Conservation (phyloP, 2,329 filamentous ascomycete species). For the Ophiocordyceps sinensis region DNA sequence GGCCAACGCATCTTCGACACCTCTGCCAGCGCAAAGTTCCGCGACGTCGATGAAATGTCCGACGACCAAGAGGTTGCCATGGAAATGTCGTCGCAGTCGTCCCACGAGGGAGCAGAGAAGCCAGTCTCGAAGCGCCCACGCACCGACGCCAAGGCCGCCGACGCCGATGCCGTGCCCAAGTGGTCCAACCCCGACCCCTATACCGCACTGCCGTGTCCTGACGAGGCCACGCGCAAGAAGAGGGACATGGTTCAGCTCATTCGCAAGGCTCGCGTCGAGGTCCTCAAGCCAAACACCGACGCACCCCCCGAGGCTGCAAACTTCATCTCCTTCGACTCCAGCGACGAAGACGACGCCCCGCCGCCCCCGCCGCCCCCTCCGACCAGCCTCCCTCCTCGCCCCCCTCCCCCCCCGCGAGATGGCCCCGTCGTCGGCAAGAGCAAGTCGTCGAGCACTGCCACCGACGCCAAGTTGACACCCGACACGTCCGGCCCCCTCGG, state of each 20-base stretch:
- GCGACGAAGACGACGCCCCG: slow-evolving; percentile 29
- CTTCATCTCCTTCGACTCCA: slow-evolving; percentile 75
- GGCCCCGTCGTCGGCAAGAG: neutral
- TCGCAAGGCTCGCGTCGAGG: slow-evolving; percentile 66
- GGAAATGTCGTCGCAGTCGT: slow-evolving; percentile 36
- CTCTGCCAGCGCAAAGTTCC: slow-evolving; percentile 34
- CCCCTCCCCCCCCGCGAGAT: slow-evolving; percentile 7
- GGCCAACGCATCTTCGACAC: slow-evolving; percentile 32
- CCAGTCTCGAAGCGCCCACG: slow-evolving; percentile 23
- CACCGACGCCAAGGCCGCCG: slow-evolving; percentile 13
- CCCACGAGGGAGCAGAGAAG: slow-evolving; percentile 18
- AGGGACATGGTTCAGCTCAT: slow-evolving; percentile 84
- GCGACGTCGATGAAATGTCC: slow-evolving; percentile 40
- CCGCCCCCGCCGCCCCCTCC: neutral
- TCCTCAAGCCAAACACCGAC: slow-evolving; percentile 29
- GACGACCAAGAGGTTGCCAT: slow-evolving; percentile 51
- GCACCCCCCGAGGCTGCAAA: slow-evolving; percentile 53
- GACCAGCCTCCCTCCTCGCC: slow-evolving; percentile 4
- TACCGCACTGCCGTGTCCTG: slow-evolving; percentile 67
- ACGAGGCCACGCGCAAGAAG: slow-evolving; percentile 59
- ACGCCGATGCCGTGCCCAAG: slow-evolving; percentile 44
- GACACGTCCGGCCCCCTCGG: slow-evolving; percentile 34
- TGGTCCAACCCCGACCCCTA: slow-evolving; percentile 98
- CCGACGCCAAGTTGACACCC: neutral
- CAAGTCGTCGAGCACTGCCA: neutral